phyloP scores from a whole-genome alignment of 306 rosid genomes.

The Corylus heterophylla region DNA sequence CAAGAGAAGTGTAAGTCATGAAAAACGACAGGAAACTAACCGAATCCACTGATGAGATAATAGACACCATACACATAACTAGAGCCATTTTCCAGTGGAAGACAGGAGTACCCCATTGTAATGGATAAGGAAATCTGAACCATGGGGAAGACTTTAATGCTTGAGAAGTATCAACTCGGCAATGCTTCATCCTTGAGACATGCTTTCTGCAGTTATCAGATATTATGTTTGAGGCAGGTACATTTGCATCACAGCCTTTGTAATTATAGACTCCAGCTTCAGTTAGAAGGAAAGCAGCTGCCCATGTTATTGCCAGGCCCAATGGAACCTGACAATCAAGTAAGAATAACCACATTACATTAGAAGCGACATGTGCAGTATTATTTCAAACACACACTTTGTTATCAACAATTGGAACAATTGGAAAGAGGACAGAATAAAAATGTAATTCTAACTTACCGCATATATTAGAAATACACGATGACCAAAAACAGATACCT shows the following conservation, averaged over 20 bases:
- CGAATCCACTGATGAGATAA: constrained; percentile 94
- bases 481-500: constrained; percentile 92
- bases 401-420: constrained; percentile 3
- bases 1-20: constrained; percentile 12
- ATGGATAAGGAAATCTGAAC: constrained; percentile 98
- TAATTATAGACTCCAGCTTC: constrained; percentile 82
- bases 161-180: constrained; percentile 89
- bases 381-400: constrained; percentile 3
- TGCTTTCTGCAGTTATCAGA: constrained; percentile 93
- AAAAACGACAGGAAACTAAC: constrained; percentile 58
- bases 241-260: constrained; percentile 88
- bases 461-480: constrained; percentile 91
- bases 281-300: constrained; percentile 84
- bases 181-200: constrained; percentile 85
- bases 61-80: constrained; percentile 90
- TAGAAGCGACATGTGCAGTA: constrained; percentile 22
- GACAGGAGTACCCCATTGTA: constrained; percentile 99
- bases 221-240: constrained; percentile 84
- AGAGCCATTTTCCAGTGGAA: constrained; percentile 96
- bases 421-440: constrained; percentile 10
- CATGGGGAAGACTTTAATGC: constrained; percentile 82
- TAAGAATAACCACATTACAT: constrained; percentile 28
- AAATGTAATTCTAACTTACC: constrained; percentile 50
- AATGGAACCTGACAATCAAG: constrained; percentile 78
- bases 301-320: constrained; percentile 97